Conservation (phyloP, 306 rosid species). For the Pterocarpus macrocarpus region DNA sequence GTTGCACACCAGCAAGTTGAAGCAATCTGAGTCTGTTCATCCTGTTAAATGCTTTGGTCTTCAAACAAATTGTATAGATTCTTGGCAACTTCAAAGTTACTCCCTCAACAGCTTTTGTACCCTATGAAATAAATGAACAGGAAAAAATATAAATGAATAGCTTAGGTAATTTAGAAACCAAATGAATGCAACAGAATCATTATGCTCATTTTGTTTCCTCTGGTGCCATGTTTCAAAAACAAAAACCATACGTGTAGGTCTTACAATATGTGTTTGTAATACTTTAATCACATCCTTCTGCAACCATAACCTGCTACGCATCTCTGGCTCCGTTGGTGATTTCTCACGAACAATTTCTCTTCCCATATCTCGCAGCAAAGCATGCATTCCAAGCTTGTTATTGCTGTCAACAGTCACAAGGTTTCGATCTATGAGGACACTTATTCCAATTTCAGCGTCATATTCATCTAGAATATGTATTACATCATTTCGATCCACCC, state of each 20-base stretch:
- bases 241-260: neutral
- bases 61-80: neutral
- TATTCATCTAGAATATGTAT: conserved; percentile 4
- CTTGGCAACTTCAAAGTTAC: conserved; percentile 35
- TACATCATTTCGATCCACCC: conserved; percentile 20
- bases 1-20: conserved; percentile 32
- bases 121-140: conserved; percentile 5
- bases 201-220: too few relatives aligned
- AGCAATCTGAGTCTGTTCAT: conserved; percentile 51
- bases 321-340: conserved; percentile 14
- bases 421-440: conserved; percentile 24
- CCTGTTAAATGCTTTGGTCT: conserved; percentile 27
- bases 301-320: conserved; percentile 39
- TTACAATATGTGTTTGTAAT: neutral
- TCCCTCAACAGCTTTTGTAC: conserved; percentile 45
- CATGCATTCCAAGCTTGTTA: conserved; percentile 49
- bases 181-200: too few relatives aligned
- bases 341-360: conserved; percentile 36
- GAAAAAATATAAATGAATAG: neutral
- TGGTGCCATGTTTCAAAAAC: too few relatives aligned
- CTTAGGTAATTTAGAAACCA: neutral
- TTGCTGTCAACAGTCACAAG: neutral
- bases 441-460: conserved; percentile 28
- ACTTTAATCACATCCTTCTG: conserved; percentile 23
- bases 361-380: conserved; percentile 42